Evolutionary conservation across 2,329 filamentous ascomycete species (phyloP).

Genomic region (Tolypocladium inflatum): DNA sequence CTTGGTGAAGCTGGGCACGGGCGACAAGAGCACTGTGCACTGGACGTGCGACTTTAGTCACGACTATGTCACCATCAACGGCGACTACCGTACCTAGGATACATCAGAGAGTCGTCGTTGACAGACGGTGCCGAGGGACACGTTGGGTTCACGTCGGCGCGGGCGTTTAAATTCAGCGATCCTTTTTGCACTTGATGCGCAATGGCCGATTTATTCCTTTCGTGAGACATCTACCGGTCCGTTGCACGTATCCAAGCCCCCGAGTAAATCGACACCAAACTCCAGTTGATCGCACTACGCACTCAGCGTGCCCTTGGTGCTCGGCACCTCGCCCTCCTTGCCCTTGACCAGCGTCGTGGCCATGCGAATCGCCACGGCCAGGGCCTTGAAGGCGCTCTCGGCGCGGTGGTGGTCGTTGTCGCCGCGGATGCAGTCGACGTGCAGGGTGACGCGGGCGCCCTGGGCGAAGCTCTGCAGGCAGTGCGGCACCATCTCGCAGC

Average conservation of each 20-base stretch:
- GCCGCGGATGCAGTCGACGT: conserved; percentile 85
- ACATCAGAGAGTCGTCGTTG: neutral
- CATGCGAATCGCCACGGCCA: conserved; percentile 74
- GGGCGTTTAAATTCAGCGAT: conserved; percentile 1
- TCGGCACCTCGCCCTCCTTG: conserved; percentile 85
- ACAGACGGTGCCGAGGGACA: neutral
- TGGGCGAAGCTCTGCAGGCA: conserved; percentile 91
- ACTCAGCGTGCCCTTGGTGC: conserved; percentile 86
- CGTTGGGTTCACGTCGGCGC: neutral
- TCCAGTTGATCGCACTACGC: conserved; percentile 26
- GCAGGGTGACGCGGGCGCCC: conserved; percentile 81
- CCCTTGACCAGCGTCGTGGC: conserved; percentile 69
- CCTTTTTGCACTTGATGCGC: neutral
- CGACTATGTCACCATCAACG: conserved; percentile 65
- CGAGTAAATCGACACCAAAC: neutral
- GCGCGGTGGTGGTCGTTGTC: conserved; percentile 94
- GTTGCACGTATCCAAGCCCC: neutral
- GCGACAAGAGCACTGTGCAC: conserved; percentile 58
- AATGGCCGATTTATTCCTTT: neutral
- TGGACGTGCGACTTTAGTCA: conserved; percentile 86
- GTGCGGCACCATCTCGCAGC: conserved; percentile 95
- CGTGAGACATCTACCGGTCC: neutral
- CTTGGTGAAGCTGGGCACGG: conserved; percentile 61
- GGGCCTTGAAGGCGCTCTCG: conserved; percentile 93
- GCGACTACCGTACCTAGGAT: conserved; percentile 53